Conservation (phyloP, 129 eudicot species). For the Silybum marianum region DNA sequence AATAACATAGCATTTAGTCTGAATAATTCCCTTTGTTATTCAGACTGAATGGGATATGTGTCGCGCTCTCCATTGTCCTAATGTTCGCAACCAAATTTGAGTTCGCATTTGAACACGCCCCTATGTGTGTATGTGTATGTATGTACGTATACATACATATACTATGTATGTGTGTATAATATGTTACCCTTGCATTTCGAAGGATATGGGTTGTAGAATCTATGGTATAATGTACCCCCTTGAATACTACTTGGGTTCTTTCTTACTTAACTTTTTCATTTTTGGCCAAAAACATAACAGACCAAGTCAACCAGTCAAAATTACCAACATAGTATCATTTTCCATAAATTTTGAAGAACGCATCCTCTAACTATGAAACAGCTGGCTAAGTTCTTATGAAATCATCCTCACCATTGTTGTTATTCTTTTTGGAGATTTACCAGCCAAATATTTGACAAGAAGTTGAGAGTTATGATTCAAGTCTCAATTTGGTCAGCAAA, state of each 20-base stretch:
- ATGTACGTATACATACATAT: too few relatives aligned
- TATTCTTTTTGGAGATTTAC: neutral
- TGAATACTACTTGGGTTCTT: neutral
- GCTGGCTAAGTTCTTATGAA: neutral
- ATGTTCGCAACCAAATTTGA: too few relatives aligned
- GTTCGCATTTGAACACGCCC: too few relatives aligned
- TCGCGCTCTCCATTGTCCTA: too few relatives aligned
- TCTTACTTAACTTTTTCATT: too few relatives aligned
- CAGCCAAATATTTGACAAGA: neutral
- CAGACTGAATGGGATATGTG: too few relatives aligned
- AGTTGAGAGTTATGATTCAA: neutral
- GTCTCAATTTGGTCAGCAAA: neutral
- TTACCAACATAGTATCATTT: neutral
- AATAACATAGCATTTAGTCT: too few relatives aligned
- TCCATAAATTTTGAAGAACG: neutral
- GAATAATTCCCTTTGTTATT: too few relatives aligned
- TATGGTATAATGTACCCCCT: neutral
- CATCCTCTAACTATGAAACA: neutral
- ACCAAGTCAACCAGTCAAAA: neutral
- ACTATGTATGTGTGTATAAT: too few relatives aligned
- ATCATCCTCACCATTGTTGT: neutral
- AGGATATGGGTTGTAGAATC: neutral
- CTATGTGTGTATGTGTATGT: too few relatives aligned
- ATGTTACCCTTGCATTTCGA: neutral
- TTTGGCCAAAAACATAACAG: neutral